A percentile compares a stretch with the other conserved stretches of the same genome.
Conservation (phyloP, 176 grass and related monocot genomes). For the Alloteropsis semialata region DNA sequence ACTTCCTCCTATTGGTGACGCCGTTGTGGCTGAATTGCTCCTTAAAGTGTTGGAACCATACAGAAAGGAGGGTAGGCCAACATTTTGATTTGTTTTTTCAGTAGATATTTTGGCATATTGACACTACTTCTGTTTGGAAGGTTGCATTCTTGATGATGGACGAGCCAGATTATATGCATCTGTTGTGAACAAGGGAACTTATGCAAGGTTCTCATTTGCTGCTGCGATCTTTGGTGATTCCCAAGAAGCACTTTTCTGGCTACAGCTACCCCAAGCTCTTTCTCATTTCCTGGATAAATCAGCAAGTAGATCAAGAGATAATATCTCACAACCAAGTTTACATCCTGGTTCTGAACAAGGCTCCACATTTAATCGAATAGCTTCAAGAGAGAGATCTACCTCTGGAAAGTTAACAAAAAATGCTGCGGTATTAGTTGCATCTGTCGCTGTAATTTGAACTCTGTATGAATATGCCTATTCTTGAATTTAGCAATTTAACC, state of each 20-base stretch:
- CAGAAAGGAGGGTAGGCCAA: conserved; percentile 71
- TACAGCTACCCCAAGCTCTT: conserved; percentile 86
- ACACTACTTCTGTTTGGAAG: conserved; percentile 44
- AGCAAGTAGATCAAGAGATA: conserved; percentile 50
- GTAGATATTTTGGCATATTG: conserved; percentile 20
- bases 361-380: conserved; percentile 53
- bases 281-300: conserved; percentile 74
- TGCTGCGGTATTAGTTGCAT: conserved; percentile 48
- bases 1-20: conserved; percentile 81
- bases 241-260: conserved; percentile 89
- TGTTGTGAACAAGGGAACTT: conserved; percentile 66
- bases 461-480: conserved; percentile 5
- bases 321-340: conserved; percentile 41
- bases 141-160: conserved; percentile 97
- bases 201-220: conserved; percentile 87
- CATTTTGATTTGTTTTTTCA: not conserved
- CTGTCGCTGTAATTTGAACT: conserved; percentile 18
- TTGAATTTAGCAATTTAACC: conserved; percentile 29
- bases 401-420: conserved; percentile 38
- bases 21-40: conserved; percentile 89
- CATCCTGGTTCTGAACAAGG: conserved; percentile 46
- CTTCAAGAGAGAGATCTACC: conserved; percentile 61
- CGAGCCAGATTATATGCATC: conserved; percentile 77
- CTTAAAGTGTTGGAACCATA: conserved; percentile 96
- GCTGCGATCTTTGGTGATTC: conserved; percentile 87